Conservation (phyloP, 2,329 filamentous ascomycete genomes). For the Cercospora janseana region DNA sequence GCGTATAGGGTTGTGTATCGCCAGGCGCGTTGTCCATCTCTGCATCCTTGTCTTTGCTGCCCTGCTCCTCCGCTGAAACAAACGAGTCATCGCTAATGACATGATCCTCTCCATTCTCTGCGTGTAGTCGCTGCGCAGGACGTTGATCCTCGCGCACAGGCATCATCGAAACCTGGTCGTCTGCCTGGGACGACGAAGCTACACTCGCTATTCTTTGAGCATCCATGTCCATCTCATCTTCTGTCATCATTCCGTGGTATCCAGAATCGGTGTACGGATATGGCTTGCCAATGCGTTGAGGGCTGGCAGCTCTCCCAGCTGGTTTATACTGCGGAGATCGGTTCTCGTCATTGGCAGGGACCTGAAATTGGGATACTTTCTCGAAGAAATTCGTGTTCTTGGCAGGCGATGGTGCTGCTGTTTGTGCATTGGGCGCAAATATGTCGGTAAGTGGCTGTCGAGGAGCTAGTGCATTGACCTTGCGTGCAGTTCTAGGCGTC, state of each 20-base stretch:
- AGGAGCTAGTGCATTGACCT: conserved; percentile 56
- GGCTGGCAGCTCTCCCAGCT: conserved; percentile 36
- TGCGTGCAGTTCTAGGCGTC: conserved; percentile 70
- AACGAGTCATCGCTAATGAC: conserved; percentile 46
- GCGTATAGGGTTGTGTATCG: conserved; percentile 18
- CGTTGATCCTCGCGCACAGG: conserved; percentile 29
- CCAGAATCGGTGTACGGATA: conserved; percentile 59
- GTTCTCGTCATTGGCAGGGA: conserved; percentile 55
- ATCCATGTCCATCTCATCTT: conserved; percentile 51
- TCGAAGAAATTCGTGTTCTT: conserved; percentile 51
- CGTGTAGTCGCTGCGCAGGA: conserved; percentile 34
- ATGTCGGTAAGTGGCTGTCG: conserved; percentile 55
- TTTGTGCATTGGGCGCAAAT: conserved; percentile 46
- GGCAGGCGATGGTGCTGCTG: conserved; percentile 54
- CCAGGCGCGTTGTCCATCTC: conserved; percentile 20
- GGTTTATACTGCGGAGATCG: conserved; percentile 29
- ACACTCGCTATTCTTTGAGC: conserved; percentile 21
- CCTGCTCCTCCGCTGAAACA: conserved; percentile 49
- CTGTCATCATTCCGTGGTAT: conserved; percentile 63
- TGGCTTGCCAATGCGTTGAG: conserved; percentile 36
- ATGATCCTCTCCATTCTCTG: conserved; percentile 28
- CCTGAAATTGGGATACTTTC: conserved; percentile 59
- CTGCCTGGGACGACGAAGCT: conserved; percentile 21
- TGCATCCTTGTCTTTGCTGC: conserved; percentile 23
- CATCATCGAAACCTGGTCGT: conserved; percentile 20